Conservation (phyloP, 495 filamentous ascomycete species). For the Choiromyces venosus region DNA sequence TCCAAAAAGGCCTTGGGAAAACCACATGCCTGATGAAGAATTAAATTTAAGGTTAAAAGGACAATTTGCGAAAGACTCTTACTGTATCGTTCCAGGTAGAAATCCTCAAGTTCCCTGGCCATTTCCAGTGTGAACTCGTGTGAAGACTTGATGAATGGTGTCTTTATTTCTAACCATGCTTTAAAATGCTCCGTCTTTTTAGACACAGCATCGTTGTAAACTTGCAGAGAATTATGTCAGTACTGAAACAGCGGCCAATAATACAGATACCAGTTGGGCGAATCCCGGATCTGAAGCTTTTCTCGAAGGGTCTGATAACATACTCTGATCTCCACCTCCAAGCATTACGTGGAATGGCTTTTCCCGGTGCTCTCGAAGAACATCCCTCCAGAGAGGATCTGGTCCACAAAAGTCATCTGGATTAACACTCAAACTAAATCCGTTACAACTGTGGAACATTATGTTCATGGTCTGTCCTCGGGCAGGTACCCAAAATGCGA, state of each 20-base stretch:
- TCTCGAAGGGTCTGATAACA: slow-evolving; percentile 7
- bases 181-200: slow-evolving; percentile 66
- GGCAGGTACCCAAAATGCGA: slow-evolving; percentile 92
- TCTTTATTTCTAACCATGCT: slow-evolving; percentile 77
- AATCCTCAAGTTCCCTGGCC: slow-evolving; percentile 76
- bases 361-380: slow-evolving; percentile 85
- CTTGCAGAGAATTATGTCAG: slow-evolving; percentile 10
- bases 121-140: slow-evolving; percentile 67
- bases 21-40: slow-evolving; percentile 57
- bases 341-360: slow-evolving; percentile 98
- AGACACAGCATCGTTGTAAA: slow-evolving; percentile 85
- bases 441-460: slow-evolving; percentile 97
- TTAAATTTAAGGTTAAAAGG: slow-evolving; percentile 11
- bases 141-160: slow-evolving; percentile 68
- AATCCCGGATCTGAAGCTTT: neutral
- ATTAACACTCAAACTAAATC: slow-evolving; percentile 78
- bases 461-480: slow-evolving; percentile 87
- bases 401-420: slow-evolving; percentile 76
- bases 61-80: slow-evolving; percentile 34
- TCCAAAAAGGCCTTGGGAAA: slow-evolving; percentile 88
- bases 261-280: neutral
- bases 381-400: slow-evolving; percentile 94
- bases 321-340: slow-evolving; percentile 84
- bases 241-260: neutral
- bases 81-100: slow-evolving; percentile 79